phyloP scores from a whole-genome alignment of 148 eudicot genomes.

The Rhododendron simsii region DNA sequence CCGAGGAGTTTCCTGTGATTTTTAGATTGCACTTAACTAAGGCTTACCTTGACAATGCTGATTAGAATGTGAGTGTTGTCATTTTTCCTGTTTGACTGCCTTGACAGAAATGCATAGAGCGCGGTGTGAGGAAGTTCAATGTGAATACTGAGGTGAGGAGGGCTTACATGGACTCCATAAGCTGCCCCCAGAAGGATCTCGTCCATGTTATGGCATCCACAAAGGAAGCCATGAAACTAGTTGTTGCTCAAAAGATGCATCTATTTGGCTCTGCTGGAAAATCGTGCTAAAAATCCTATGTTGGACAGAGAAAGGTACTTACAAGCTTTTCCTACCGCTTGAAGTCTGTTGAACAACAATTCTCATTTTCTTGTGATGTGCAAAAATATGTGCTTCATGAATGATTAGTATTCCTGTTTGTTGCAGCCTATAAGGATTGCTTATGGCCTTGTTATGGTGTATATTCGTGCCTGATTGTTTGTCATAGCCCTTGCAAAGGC shows the following conservation, averaged over 20 bases:
- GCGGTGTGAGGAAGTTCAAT: conserved; percentile 93
- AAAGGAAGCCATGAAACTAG: conserved; percentile 93
- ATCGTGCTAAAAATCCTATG: conserved; percentile 25
- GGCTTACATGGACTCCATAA: conserved; percentile 86
- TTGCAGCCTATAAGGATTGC: background rate
- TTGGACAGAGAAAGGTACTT: background rate
- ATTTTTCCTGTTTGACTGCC: background rate
- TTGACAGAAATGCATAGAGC: conserved; percentile 72
- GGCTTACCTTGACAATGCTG: background rate
- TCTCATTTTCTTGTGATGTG: background rate
- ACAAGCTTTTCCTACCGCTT: background rate
- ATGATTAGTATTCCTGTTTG: background rate
- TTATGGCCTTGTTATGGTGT: background rate
- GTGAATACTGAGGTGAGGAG: conserved; percentile 93
- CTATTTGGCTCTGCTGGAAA: conserved; percentile 89
- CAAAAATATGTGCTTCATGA: background rate
- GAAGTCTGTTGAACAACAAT: background rate
- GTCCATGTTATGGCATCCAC: conserved; percentile 75
- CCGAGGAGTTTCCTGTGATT: background rate
- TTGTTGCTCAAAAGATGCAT: conserved; percentile 84
- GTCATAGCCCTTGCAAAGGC: background rate
- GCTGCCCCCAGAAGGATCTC: conserved; percentile 58
- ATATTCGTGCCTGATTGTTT: background rate
- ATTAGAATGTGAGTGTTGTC: background rate
- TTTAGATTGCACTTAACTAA: background rate